Base-by-base conservation (phyloP, 345 rosid species). In the Citrus maxima region DNA sequence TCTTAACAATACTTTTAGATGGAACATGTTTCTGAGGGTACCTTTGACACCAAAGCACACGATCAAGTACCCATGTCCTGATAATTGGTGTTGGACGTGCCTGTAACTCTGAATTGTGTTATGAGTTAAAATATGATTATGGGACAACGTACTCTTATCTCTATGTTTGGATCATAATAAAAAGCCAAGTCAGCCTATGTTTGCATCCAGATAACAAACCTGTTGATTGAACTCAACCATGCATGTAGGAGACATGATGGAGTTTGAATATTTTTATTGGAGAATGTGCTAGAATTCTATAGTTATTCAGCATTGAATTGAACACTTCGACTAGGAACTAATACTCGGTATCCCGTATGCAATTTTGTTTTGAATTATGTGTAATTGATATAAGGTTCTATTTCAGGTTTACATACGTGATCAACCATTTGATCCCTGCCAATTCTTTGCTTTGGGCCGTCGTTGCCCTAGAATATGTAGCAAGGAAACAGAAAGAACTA, bases 401-500 rank as follows among this genome's bases (percentile, higher is more conserved):
- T 80, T 70, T 83, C 88, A 95, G 98, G 95, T 88, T 38, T 95
- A 90, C 82, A 92, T 93, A 81, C 93, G 98, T 55, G 98, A 95
- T 79, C 95, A 91, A 82, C 85, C 87, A 58, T 91, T 95, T 35
- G 97, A 93, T 82, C 95, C 97, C 71, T 60, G 81, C 67, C 94
- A 93, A 80, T 93, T 95, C 86, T 95, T 89, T 88, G 89, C 97
- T 71, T 78, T 89, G 81, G 97, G 98, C 42, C 88, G 78, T 80
- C 93, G 90, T 82, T 93, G 98, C 84, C 90, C 75, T 49, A 77
- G 61, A 80, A 86, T 85, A 51, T 95, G 98, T 84, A 85, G 85
- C 81, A 70, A 84, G 70, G 85, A 79, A 82, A 79, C 83, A 7
- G 85, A 85, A 82, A 78, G 77, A 68, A 76, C 66, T 32, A 80